phyloP scores from a whole-genome alignment of 225 moss, liverwort and hornwort species.

The Neckera pumila region DNA sequence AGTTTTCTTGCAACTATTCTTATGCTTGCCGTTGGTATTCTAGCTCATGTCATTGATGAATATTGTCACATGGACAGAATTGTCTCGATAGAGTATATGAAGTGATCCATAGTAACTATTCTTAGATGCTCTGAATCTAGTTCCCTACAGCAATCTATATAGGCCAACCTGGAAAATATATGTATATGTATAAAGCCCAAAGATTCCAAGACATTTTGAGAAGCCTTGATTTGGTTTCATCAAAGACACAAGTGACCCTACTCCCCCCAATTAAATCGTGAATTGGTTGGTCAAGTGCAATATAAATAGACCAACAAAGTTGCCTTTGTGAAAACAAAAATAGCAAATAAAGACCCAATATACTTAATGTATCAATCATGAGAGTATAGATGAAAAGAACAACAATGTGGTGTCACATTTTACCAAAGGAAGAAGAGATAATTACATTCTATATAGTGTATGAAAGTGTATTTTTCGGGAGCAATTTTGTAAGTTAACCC shows the following conservation, averaged over 20 bases:
- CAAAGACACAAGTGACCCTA: fast-evolving
- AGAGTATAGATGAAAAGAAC: too few species aligned
- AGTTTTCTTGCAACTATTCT: background rate
- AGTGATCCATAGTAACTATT: background rate
- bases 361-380: background rate
- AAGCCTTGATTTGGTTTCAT: background rate
- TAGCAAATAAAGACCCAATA: background rate
- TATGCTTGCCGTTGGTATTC: background rate
- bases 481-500: too few species aligned
- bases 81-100: background rate
- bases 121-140: background rate
- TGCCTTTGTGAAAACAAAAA: background rate
- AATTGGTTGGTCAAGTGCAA: fast-evolving
- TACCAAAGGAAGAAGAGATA: background rate
- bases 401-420: background rate
- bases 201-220: background rate
- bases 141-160: background rate
- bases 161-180: fast-evolving
- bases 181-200: background rate
- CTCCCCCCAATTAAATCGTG: background rate
- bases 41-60: background rate
- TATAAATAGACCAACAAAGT: background rate
- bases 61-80: fast-evolving
- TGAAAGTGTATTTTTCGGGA: fast-evolving
- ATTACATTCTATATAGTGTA: background rate